A percentile compares a stretch with the other conserved stretches of the same genome.
These are phyloP conservation scores for Tuber aestivum DNA, from an alignment of 495 filamentous ascomycete genomes.

Conservation along the genomic window DNA sequence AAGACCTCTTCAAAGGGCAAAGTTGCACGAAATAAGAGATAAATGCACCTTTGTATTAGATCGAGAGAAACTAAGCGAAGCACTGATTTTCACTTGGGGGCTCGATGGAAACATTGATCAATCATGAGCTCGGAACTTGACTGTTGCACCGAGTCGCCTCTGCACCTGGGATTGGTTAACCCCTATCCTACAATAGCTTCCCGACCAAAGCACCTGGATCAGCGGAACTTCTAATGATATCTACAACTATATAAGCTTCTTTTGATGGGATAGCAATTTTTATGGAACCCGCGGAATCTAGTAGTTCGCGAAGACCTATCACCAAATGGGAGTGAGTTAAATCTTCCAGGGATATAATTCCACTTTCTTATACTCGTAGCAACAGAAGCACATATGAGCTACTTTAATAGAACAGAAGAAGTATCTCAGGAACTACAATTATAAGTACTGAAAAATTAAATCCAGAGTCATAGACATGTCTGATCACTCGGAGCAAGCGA, in stretches of 20 bases:
- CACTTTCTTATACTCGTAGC: not conserved
- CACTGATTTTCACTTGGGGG: not conserved
- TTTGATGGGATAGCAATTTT: not conserved
- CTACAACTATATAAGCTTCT: not conserved
- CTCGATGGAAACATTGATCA: not conserved
- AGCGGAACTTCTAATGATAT: not conserved
- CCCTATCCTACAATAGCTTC: not conserved
- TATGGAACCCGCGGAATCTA: not conserved
- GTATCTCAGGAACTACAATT: not conserved
- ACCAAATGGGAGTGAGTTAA: not conserved
- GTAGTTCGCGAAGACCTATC: not conserved
- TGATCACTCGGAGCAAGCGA: not conserved
- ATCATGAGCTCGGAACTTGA: not conserved
- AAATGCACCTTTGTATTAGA: not conserved
- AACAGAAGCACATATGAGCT: not conserved
- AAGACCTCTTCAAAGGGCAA: not conserved
- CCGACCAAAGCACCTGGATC: not conserved
- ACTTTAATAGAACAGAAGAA: not conserved
- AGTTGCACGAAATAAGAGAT: not conserved
- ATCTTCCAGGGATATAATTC: not conserved
- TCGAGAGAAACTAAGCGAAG: not conserved
- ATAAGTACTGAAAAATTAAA: not conserved
- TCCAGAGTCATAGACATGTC: not conserved
- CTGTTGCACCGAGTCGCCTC: not conserved
- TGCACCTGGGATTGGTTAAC: not conserved